Evolutionary conservation across 352 stramenopile genomes (phyloP), one percentile per base, ranked within the genome.

Genomic region (Discostella stelligera): DNA sequence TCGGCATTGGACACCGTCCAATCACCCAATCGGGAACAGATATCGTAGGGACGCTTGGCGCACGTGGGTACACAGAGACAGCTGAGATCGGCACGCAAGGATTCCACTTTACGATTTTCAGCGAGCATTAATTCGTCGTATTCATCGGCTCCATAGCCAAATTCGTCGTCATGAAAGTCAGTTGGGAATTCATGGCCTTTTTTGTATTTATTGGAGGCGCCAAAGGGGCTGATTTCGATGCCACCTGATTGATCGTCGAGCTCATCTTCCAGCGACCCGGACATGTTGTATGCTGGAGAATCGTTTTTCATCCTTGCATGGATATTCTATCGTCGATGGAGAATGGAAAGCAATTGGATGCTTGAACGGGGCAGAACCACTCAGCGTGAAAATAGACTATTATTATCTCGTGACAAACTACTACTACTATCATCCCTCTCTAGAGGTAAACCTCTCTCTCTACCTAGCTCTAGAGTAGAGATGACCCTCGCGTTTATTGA

Each of bases 41-140:
- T 67, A 1, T 72, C 58, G 3, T 14, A 37, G 8, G 73, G 73
- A 18, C 7, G 3, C 10, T 58, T 56, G 27, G 66, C 73, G 32
- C 59, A 75, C 0, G 73, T 80, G 61, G 73, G 73, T 10, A 80
- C 8, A 46, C 73, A 80, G 9, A 58, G 69, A 50, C 73, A 80
- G 55, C 49, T 71, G 0, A 80, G 41, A 14, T 80, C 73, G 10
- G 65, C 62, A 41, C 53, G 75, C 2, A 80, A 54, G 30, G 37
- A 69, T 50, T 80, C 67, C 3, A 70, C 60, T 32, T 30, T 18
- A 18, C 52, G 49, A 7, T 18, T 37, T 66, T 59, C 65, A 16
- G 46, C 23, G 4, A 20, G 9, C 23, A 18, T 46, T 4, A 18
- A 18, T 20, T 62, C 54, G 23, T 20, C 54, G 18, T 46, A 5